phyloP scores from a whole-genome alignment of 2,329 filamentous ascomycete genomes.

The Phyllosticta paracitricarpa region DNA sequence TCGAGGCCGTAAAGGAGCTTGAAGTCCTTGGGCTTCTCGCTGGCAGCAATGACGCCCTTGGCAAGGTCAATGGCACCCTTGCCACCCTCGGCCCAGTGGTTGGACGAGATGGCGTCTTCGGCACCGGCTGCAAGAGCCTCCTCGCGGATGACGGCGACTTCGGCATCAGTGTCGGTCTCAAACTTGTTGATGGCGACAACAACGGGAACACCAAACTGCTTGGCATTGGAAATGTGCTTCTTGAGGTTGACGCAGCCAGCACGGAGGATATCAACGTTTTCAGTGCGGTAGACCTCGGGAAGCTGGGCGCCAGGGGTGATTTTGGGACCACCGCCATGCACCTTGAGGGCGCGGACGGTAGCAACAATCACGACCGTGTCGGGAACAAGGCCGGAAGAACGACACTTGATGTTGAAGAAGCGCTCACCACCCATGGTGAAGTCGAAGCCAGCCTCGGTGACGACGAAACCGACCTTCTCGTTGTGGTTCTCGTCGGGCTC shows the following conservation, averaged over 20 bases:
- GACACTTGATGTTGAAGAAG: slow-evolving; percentile 99
- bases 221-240: slow-evolving; percentile 91
- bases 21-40: slow-evolving; percentile 72
- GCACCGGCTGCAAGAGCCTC: slow-evolving; percentile 87
- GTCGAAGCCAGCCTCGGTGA: slow-evolving; percentile 96
- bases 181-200: slow-evolving; percentile 98
- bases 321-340: slow-evolving; percentile 91
- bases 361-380: slow-evolving; percentile 93
- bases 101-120: slow-evolving; percentile 84
- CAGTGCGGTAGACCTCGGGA: slow-evolving; percentile 79
- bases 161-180: slow-evolving; percentile 83
- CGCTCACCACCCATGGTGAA: slow-evolving; percentile 99
- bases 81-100: slow-evolving; percentile 95
- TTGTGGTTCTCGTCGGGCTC: slow-evolving; percentile 81
- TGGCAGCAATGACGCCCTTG: slow-evolving; percentile 72
- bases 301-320: slow-evolving; percentile 80
- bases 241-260: slow-evolving; percentile 86
- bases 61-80: slow-evolving; percentile 83
- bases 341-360: slow-evolving; percentile 90
- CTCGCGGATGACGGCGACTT: slow-evolving; percentile 80
- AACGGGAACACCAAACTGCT: slow-evolving; percentile 80
- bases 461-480: slow-evolving; percentile 79
- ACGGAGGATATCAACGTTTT: slow-evolving; percentile 86
- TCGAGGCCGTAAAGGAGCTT: slow-evolving; percentile 76
- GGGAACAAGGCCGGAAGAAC: slow-evolving; percentile 81